Evolutionary conservation across 495 filamentous ascomycete species (phyloP).

Genomic region (Aspergillus baeticus): DNA sequence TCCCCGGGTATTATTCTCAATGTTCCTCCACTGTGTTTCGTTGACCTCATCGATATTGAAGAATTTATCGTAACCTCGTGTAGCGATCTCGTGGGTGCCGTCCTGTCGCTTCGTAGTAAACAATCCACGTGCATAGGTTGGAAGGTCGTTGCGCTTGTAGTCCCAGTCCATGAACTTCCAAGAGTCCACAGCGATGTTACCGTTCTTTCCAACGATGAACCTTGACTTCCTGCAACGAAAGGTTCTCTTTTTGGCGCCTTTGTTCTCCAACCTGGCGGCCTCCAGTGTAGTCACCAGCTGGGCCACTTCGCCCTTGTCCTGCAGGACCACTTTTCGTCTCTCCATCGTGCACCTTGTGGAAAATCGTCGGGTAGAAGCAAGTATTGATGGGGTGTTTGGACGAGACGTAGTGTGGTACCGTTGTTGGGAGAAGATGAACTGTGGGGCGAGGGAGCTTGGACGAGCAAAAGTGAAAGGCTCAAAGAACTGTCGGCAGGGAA

Average conservation of each 20-base stretch:
- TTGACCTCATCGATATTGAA: slow-evolving; percentile 85
- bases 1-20: slow-evolving; percentile 72
- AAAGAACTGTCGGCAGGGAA: not conserved
- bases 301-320: slow-evolving; percentile 62
- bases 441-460: not conserved
- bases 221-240: slow-evolving; percentile 74
- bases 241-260: slow-evolving; percentile 38
- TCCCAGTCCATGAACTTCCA: slow-evolving; percentile 95
- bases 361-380: not conserved
- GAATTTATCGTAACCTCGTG: slow-evolving; percentile 97
- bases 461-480: not conserved
- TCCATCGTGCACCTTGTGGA: not conserved
- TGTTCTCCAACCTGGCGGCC: slow-evolving; percentile 47
- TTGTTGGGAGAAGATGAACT: not conserved
- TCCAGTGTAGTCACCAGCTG: slow-evolving; percentile 59
- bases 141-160: slow-evolving; percentile 81
- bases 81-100: slow-evolving; percentile 70
- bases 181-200: slow-evolving; percentile 70
- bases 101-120: slow-evolving; percentile 72
- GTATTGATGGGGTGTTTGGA: not conserved
- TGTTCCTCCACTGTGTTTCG: slow-evolving; percentile 77
- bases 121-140: slow-evolving; percentile 87
- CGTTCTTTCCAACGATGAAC: slow-evolving; percentile 61
- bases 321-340: slow-evolving; percentile 41
- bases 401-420: not conserved